phyloP scores from a whole-genome alignment of 176 grass and related monocot species.

The Oryza longistaminata region DNA sequence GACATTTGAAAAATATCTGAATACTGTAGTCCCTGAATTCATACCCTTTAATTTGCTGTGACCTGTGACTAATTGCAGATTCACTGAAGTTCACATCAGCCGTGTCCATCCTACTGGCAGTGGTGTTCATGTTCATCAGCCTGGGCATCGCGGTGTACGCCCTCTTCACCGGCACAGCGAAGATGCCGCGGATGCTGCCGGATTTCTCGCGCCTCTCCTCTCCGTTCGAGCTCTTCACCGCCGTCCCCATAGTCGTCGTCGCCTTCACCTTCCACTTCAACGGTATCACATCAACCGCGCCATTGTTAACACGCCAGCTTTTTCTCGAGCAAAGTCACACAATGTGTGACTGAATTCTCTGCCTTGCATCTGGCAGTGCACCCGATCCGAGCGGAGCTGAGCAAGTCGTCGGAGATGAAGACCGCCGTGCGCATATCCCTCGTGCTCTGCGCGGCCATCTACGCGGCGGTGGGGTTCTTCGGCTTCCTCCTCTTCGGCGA shows the following conservation, averaged over 20 bases:
- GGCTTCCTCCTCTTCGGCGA: slow-evolving; percentile 92
- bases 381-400: slow-evolving; percentile 78
- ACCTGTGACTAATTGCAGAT: slow-evolving; percentile 44
- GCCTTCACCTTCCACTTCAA: slow-evolving; percentile 99
- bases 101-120: slow-evolving; percentile 75
- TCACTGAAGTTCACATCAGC: slow-evolving; percentile 85
- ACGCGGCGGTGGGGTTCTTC: slow-evolving; percentile 77
- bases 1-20: background rate
- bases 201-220: slow-evolving; percentile 68
- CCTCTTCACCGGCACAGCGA: slow-evolving; percentile 60
- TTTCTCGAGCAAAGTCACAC: too few relatives aligned
- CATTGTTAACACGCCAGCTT: background rate
- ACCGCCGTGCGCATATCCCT: slow-evolving; percentile 73
- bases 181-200: slow-evolving; percentile 72
- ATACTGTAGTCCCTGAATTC: too few relatives aligned
- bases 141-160: slow-evolving; percentile 74
- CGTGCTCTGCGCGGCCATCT: slow-evolving; percentile 70
- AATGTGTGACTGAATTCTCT: background rate
- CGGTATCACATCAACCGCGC: slow-evolving; percentile 29
- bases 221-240: slow-evolving; percentile 85
- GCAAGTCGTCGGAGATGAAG: slow-evolving; percentile 77
- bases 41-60: too few relatives aligned
- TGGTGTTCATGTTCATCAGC: slow-evolving; percentile 79
- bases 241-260: slow-evolving; percentile 80
- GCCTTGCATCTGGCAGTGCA: slow-evolving; percentile 55